Evolutionary conservation across 2,329 filamentous ascomycete genomes (phyloP), one percentile per base, ranked within the genome.

Genomic region (Rhynchosporium agropyri): DNA sequence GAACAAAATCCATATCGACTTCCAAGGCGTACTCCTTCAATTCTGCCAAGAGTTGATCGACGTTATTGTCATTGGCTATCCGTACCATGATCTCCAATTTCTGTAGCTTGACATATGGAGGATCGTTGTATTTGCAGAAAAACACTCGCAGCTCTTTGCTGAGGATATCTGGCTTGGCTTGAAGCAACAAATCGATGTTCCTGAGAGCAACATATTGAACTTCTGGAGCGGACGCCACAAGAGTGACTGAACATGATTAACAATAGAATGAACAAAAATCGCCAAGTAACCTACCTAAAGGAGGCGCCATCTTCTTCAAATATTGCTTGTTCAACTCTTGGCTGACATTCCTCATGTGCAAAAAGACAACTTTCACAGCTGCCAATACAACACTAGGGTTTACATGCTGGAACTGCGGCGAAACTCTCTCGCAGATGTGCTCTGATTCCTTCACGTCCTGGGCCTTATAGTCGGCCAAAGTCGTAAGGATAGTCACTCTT

Each of bases 61-160:
- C 94, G 74, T 98, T 99, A 74, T 89, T 90, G 70, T 97, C 93
- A 78, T 97, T 98, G 65, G 94, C 92, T 87, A 99, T 98, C 76
- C 95, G 89, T 54, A 99, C 94, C 95, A 99, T 98, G 67, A 98
- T 98, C 75, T 99, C 95, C 56, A 99, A 85, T 75, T 99, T 99
- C 75, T 97, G 90, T 64, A 99, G 87, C 77, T 99, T 99, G 72
- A 99, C 88, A 75, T 99, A 99, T 28, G 92, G 92, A 1, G 95
- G 94, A 71, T 99, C 95, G 75, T 98, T 98, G 80, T 99, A 99
- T 79, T 99, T 99, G 88, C 95, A 99, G 80, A 99, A 99, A 80
- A 99, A 99, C 8, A 99, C 95, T 50, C 95, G 87, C 73, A 99
- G 87, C 77, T 99, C 95, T 77, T 98, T 98, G 82, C 91, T 96